Evolutionary conservation across 768 basidiomycete species (phyloP), one percentile per base, ranked within the genome.

Genomic region (Heimioporus sp.): DNA sequence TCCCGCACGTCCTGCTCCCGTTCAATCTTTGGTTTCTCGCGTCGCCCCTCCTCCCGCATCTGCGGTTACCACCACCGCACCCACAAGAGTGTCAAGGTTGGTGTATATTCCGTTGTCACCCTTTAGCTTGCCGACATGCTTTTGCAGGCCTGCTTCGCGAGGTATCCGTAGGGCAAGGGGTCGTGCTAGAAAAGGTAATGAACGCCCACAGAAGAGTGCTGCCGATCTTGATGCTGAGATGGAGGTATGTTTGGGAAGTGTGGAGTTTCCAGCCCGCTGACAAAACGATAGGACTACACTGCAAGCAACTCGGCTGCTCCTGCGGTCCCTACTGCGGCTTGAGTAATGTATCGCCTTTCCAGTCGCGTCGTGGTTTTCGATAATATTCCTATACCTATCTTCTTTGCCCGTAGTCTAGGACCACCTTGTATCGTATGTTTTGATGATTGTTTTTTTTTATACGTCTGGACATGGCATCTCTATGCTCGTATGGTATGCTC

Each of bases 11-110:
- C 75, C 86, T n/a, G 77, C 82, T 7, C 72, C 81, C 11, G 69
- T 76, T 10, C 76, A 76, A 17, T 79, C 90, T 5, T 78, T 99
- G 57, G 83, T 83, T 16, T 82, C 89, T 21, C 90, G 97, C 48
- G 91, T 99, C 34, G 90, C 91, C 4, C 90, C 92, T 34, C 80
- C 82, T 13, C 70, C 73, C 16, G 70, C 74, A 39, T 61, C 67
- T 48, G 68, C 56, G 21, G 66, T 60, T 46, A 55, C 58, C 5
- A 34, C 54, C 4, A 12, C 55, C 40, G 43, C 35, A 35, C 64
- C 51, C n/a, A 45, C 67, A 12, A 59, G 72, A 48, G 67, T 35
- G 42, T 62, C 66, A 48, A 75, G 74, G 77, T 79, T 48, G 34
- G 72, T 63, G 40, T 37, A 21, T 44, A 24, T 40, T 42, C 37